These are phyloP conservation scores for Phyllosticta citribraziliensis DNA, from an alignment of 2,329 filamentous ascomycete species.

Conservation along the genomic window DNA sequence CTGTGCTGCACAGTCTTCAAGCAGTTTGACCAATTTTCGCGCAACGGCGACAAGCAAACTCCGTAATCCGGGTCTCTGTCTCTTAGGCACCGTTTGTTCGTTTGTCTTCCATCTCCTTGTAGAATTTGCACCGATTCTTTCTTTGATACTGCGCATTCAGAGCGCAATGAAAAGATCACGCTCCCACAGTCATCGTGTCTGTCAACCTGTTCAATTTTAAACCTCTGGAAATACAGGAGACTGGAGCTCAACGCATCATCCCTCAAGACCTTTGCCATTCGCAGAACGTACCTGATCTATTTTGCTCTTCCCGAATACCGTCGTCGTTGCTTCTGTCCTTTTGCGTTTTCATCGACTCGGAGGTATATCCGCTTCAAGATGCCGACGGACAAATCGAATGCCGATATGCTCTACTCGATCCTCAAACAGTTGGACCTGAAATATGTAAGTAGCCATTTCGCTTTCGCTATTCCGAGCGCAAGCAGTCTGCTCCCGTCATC, in stretches of 20 bases:
- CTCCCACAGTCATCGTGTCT: background rate
- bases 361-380: constrained; percentile 15
- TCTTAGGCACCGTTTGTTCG: background rate
- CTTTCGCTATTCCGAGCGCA: constrained; percentile 4
- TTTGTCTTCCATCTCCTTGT: background rate
- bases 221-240: background rate
- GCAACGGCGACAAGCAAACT: background rate
- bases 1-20: background rate
- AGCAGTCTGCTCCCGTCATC: constrained; percentile 1
- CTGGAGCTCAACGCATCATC: background rate
- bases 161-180: background rate
- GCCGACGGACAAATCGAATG: constrained; percentile 40
- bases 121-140: background rate
- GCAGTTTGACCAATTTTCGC: background rate
- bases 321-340: background rate
- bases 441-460: constrained; percentile 27
- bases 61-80: background rate
- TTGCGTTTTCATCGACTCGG: background rate
- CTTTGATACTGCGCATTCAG: background rate
- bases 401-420: constrained; percentile 46
- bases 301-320: background rate
- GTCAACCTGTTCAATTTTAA: background rate
- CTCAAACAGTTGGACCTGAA: constrained; percentile 46
- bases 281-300: background rate
- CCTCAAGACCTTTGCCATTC: background rate